These are phyloP conservation scores for Celoporthe dispersa DNA, from an alignment of 2,329 filamentous ascomycete genomes.

Conservation along the genomic window DNA sequence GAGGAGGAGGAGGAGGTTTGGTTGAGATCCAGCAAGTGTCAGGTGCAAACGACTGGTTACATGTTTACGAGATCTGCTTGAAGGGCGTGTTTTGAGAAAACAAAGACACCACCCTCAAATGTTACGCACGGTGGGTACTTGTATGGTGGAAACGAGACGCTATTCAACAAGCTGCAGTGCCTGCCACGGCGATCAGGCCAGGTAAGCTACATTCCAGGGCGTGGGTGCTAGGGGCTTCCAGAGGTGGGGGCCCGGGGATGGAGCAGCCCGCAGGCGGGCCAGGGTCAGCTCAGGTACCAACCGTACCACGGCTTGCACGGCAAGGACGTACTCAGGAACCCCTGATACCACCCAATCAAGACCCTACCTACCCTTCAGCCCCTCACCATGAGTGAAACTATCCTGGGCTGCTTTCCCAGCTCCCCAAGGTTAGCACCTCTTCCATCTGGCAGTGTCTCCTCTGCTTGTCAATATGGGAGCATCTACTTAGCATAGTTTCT, in stretches of 20 bases:
- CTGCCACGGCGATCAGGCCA: constrained; percentile 15
- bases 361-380: neutral
- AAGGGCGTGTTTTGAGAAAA: neutral
- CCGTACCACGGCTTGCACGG: neutral
- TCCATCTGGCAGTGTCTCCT: too few species aligned
- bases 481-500: neutral
- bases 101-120: neutral
- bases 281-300: neutral
- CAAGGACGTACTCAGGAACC: neutral
- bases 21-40: neutral
- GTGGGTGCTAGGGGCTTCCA: too few species aligned
- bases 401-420: too few species aligned
- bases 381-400: neutral
- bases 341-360: neutral
- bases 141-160: constrained; percentile 3
- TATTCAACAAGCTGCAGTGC: neutral
- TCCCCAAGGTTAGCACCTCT: too few species aligned
- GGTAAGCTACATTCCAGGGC: constrained; percentile 11
- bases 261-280: neutral
- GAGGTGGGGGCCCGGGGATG: neutral
- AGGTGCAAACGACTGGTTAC: neutral
- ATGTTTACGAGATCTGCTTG: neutral
- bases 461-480: too few species aligned
- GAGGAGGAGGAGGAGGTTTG: neutral
- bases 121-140: neutral